Conservation (phyloP, 2,329 filamentous ascomycete genomes). For the Monosporascus sp. region DNA sequence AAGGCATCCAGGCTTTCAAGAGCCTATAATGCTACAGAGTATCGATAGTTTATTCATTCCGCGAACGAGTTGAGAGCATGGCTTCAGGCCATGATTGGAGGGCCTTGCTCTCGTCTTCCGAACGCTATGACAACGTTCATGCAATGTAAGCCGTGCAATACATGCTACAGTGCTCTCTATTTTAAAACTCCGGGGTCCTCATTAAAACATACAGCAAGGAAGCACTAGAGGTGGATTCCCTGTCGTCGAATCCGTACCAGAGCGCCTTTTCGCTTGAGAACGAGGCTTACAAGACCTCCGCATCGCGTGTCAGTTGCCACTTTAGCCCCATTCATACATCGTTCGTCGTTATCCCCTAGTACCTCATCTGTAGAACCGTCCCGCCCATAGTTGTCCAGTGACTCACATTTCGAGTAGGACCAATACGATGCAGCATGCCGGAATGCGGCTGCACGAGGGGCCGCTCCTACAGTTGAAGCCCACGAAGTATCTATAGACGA, state of each 20-base stretch:
- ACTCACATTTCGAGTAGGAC: slow-evolving; percentile 37
- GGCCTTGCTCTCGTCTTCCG: slow-evolving; percentile 47
- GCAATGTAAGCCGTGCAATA: slow-evolving; percentile 45
- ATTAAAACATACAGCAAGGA: slow-evolving; percentile 19
- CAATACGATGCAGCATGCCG: slow-evolving; percentile 48
- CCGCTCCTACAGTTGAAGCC: slow-evolving; percentile 20
- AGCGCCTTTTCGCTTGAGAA: slow-evolving; percentile 63
- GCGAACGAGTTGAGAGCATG: slow-evolving; percentile 17
- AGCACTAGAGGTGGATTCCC: slow-evolving; percentile 14
- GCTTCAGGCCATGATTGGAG: slow-evolving; percentile 40
- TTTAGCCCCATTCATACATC: not conserved
- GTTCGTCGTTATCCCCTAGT: slow-evolving; percentile 4
- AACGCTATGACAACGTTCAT: slow-evolving; percentile 59
- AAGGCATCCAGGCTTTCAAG: no score
- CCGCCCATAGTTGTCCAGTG: slow-evolving; percentile 1
- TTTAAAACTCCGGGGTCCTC: not conserved
- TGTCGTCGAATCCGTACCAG: slow-evolving; percentile 20
- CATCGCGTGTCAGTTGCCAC: slow-evolving; percentile 48
- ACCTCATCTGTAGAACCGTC: not conserved
- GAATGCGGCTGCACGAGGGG: slow-evolving; percentile 20
- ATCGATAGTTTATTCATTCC: no score
- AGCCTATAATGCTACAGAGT: not conserved
- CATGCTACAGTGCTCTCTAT: not conserved
- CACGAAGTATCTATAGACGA: slow-evolving; percentile 1
- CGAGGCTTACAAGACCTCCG: slow-evolving; percentile 53